Evolutionary conservation across 208 protist species (phyloP).

Genomic region (Acanthamoeba lenticulata): DNA sequence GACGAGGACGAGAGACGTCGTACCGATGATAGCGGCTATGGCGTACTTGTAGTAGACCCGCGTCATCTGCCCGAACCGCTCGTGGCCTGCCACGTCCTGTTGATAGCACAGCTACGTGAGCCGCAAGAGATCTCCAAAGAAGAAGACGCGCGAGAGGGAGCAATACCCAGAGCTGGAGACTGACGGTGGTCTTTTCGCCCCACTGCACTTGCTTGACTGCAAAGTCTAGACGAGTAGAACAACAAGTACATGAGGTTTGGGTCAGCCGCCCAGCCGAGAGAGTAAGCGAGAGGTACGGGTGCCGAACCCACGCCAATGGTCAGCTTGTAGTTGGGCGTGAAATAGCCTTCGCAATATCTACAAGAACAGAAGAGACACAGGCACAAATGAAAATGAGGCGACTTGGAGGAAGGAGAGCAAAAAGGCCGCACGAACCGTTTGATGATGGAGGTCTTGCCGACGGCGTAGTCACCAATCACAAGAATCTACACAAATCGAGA

Average conservation of each 20-base stretch:
- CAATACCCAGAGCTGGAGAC: slow-evolving; percentile 75
- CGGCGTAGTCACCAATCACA: slow-evolving; percentile 83
- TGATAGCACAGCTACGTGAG: not conserved
- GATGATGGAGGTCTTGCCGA: slow-evolving; percentile 84
- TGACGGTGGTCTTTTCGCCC: slow-evolving; percentile 74
- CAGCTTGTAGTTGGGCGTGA: slow-evolving; percentile 84
- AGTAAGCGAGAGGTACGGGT: not conserved
- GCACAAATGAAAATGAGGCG: not conserved
- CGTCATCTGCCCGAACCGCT: slow-evolving; percentile 84
- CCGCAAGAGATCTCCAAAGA: not conserved
- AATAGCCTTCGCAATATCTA: slow-evolving; percentile 65
- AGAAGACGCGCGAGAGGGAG: not conserved
- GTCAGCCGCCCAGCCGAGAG: not conserved
- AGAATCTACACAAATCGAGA: slow-evolving; percentile 68
- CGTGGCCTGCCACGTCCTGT: slow-evolving; percentile 85
- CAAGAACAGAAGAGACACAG: not conserved
- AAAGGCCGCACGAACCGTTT: slow-evolving; percentile 72
- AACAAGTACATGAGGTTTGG: not conserved
- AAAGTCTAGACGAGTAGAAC: slow-evolving; percentile 73
- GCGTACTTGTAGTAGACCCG: slow-evolving; percentile 83
- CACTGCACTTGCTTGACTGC: slow-evolving; percentile 80
- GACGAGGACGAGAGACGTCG: not conserved
- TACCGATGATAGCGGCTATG: slow-evolving; percentile 82
- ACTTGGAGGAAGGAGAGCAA: not conserved
- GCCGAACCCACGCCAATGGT: slow-evolving; percentile 80